Evolutionary conservation across 176 grass and related monocot species (phyloP).

Genomic region (Panicum miliaceum): DNA sequence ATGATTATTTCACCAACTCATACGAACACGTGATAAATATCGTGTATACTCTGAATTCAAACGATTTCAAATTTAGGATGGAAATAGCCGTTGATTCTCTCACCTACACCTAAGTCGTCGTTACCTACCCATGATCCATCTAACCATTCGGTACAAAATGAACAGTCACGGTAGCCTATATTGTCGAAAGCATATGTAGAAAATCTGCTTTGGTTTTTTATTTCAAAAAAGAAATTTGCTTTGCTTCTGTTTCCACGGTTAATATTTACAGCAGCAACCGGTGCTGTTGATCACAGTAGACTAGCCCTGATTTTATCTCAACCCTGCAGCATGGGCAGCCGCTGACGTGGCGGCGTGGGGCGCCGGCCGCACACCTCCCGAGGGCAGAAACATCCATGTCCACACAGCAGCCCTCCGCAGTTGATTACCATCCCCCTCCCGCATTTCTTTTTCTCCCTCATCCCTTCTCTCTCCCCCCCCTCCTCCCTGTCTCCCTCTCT

Average conservation of each 20-base stretch:
- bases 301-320: background rate
- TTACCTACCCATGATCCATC: background rate
- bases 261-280: background rate
- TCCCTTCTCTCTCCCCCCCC: background rate
- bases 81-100: background rate
- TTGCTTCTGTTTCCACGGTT: too few relatives aligned
- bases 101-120: background rate
- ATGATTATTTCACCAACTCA: too few relatives aligned
- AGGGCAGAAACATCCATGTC: slow-evolving; percentile 34
- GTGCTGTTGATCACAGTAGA: background rate
- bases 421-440: slow-evolving; percentile 21
- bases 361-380: background rate
- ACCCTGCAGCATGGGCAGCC: background rate
- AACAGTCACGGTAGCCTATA: accelerated
- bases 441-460: slow-evolving; percentile 33
- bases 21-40: too few relatives aligned
- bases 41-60: too few relatives aligned
- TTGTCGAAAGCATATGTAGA: background rate
- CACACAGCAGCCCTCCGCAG: slow-evolving; percentile 25
- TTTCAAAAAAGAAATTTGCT: too few relatives aligned
- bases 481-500: background rate
- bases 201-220: background rate
- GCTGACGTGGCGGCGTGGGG: slow-evolving; percentile 41
- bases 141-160: background rate
- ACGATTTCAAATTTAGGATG: too few relatives aligned